A percentile compares a stretch with the other conserved stretches of the same genome.
phyloP scores from a whole-genome alignment of 2,329 filamentous ascomycete species.

The Ceratocystis cacaofunesta region DNA sequence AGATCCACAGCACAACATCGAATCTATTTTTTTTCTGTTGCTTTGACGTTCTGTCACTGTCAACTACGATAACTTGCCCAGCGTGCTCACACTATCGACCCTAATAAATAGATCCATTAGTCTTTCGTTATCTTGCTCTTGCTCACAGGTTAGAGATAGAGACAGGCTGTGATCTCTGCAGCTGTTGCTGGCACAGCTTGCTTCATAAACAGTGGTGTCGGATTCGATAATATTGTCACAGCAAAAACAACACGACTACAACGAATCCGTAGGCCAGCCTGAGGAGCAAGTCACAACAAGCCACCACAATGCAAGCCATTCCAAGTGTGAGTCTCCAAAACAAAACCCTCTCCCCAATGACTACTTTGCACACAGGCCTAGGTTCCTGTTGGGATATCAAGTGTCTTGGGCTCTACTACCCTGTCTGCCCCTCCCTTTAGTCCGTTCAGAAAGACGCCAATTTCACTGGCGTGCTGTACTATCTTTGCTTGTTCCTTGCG shows the following conservation, averaged over 20 bases:
- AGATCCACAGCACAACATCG: neutral
- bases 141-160: neutral
- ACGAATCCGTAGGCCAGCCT: neutral
- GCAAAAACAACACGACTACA: neutral
- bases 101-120: no score
- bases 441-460: conserved; percentile 4
- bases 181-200: conserved; percentile 4
- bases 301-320: conserved; percentile 36
- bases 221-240: neutral
- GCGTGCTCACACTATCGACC: neutral
- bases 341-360: conserved; percentile 16
- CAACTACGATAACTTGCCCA: neutral
- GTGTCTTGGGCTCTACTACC: neutral
- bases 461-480: conserved; percentile 2
- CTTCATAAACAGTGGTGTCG: neutral
- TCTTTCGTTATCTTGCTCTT: neutral
- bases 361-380: neutral
- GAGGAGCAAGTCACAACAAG: neutral
- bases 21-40: neutral
- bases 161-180: neutral
- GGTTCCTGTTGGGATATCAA: neutral
- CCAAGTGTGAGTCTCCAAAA: conserved; percentile 31
- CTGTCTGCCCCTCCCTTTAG: conserved; percentile 14
- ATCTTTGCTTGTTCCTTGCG: conserved; percentile 3
- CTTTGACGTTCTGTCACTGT: neutral